Percentiles rank a stretch among this genome's conserved stretches.
These are phyloP conservation scores for Aspergillus viridinutans DNA, from an alignment of 2,329 filamentous ascomycete species.

Conservation along the genomic window DNA sequence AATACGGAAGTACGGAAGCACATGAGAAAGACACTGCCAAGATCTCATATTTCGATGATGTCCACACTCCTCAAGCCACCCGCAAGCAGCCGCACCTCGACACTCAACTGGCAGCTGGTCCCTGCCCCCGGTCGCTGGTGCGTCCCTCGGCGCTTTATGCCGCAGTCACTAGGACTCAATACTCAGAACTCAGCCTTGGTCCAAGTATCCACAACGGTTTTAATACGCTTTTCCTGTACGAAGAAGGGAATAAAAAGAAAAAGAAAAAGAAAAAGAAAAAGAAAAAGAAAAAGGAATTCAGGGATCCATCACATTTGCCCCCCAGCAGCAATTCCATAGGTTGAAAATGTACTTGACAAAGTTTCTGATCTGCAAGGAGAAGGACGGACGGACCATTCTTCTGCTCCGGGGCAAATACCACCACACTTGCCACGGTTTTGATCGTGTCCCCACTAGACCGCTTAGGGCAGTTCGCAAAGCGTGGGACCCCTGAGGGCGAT, in stretches of 20 bases:
- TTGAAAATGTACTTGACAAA: not conserved
- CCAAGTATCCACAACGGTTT: no score
- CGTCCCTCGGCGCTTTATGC: constrained; percentile 3
- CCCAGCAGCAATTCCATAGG: no score
- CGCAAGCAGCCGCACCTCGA: not conserved
- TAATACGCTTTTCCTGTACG: no score
- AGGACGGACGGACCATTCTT: not conserved
- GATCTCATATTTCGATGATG: not conserved
- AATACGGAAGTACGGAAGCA: not conserved
- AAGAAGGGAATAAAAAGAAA: no score
- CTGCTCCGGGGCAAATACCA: not conserved
- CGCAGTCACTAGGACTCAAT: constrained; percentile 2
- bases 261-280: no score
- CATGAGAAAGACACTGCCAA: not conserved
- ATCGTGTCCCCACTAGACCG: constrained; percentile 1
- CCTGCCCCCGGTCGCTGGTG: constrained; percentile 6
- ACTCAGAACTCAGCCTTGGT: not conserved
- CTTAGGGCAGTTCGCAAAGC: constrained; percentile 16
- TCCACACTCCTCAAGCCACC: not conserved
- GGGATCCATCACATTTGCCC: no score
- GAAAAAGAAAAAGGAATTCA: no score
- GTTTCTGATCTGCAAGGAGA: not conserved
- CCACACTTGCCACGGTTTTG: not conserved
- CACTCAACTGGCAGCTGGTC: not conserved
- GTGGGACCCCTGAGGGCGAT: constrained; percentile 22